Percentiles rank a stretch among this genome's conserved stretches.
Conservation (phyloP, 2,329 filamentous ascomycete species). For the Pseudogymnoascus sp. region DNA sequence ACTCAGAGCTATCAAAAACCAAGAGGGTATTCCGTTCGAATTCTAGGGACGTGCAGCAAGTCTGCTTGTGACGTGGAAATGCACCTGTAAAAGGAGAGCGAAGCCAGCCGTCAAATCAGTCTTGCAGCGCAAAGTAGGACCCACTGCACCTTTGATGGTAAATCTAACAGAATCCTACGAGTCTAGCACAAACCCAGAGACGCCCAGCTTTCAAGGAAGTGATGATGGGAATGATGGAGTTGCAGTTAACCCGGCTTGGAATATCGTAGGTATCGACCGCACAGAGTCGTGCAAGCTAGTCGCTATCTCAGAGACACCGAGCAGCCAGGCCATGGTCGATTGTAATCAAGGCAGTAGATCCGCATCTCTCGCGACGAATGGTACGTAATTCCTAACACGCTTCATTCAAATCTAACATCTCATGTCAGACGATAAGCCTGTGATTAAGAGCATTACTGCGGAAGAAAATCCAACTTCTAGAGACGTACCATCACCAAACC, state of each 20-base stretch:
- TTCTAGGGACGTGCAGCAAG: neutral
- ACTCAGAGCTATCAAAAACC: neutral
- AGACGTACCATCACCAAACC: neutral
- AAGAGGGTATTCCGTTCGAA: neutral
- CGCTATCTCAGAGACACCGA: neutral
- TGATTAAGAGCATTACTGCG: neutral
- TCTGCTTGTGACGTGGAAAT: neutral
- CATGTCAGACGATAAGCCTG: neutral
- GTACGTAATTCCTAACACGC: neutral
- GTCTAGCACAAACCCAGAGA: neutral
- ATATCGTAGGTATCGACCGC: neutral
- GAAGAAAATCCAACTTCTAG: neutral
- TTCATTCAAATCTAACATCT: neutral
- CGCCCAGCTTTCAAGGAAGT: neutral
- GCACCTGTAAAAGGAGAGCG: slow-evolving; percentile 2
- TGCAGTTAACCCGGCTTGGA: neutral
- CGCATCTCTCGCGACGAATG: neutral
- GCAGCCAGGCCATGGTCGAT: neutral
- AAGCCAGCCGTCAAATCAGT: neutral
- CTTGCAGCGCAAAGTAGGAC: neutral
- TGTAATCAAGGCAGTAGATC: neutral
- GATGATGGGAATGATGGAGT: neutral
- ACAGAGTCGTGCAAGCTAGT: neutral
- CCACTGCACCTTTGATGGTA: neutral
- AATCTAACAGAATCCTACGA: neutral